Conservation (phyloP, 1,284 basidiomycete species). For the Fereydounia khargensis region DNA sequence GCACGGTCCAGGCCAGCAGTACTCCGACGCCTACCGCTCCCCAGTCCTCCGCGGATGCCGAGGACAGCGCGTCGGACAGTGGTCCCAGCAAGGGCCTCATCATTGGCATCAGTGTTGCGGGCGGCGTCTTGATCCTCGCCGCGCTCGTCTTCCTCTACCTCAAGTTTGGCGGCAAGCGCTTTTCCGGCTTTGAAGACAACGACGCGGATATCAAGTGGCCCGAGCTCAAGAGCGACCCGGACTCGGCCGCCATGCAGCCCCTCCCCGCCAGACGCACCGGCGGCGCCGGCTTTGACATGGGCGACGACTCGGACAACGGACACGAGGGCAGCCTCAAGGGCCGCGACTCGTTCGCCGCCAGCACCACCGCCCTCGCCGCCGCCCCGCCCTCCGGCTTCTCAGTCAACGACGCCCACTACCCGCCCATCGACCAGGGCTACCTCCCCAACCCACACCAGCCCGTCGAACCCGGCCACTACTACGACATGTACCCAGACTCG, state of each 20-base stretch:
- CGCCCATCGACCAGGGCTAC: constrained; percentile 12
- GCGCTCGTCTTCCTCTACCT: constrained; percentile 44
- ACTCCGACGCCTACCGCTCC: background rate
- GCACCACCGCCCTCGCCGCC: constrained; percentile 26
- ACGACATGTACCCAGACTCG: constrained; percentile 12
- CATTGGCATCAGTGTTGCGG: constrained; percentile 49
- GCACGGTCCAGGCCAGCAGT: constrained; percentile 4
- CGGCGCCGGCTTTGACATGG: constrained; percentile 55
- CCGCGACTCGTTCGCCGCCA: constrained; percentile 26
- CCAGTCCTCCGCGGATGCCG: background rate
- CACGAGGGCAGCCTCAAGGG: constrained; percentile 17
- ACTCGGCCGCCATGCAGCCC: constrained; percentile 44
- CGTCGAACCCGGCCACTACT: constrained; percentile 12
- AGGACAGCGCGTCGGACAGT: constrained; percentile 4
- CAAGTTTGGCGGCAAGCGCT: constrained; percentile 44
- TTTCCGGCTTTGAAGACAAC: constrained; percentile 35
- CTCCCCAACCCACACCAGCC: constrained; percentile 10
- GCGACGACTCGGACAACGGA: constrained; percentile 43
- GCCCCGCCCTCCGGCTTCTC: constrained; percentile 10
- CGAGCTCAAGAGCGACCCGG: constrained; percentile 49
- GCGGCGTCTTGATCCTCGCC: constrained; percentile 45
- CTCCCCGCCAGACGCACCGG: constrained; percentile 51
- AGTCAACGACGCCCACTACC: constrained; percentile 5
- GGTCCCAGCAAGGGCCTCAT: constrained; percentile 40
- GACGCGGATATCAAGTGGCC: constrained; percentile 56